These are phyloP conservation scores for Cladorrhinum samala DNA, from an alignment of 495 filamentous ascomycete genomes.

Conservation along the genomic window DNA sequence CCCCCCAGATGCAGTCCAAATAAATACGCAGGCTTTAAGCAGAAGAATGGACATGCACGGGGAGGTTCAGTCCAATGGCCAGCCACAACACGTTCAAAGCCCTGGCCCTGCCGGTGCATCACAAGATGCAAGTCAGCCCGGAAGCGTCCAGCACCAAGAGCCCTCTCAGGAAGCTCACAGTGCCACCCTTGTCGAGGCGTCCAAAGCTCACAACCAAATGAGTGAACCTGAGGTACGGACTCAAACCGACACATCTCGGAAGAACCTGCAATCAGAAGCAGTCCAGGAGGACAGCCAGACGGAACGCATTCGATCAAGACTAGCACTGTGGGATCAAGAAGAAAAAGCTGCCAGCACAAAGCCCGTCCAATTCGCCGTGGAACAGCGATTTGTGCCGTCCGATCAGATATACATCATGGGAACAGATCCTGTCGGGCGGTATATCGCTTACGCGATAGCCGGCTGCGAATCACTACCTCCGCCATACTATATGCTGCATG, in stretches of 20 bases:
- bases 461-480: slow-evolving; percentile 24
- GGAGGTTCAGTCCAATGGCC: not conserved
- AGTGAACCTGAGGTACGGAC: too few relatives aligned
- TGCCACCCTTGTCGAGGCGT: too few relatives aligned
- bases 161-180: too few relatives aligned
- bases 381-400: slow-evolving; percentile 10
- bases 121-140: not conserved
- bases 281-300: not conserved
- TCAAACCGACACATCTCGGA: too few relatives aligned
- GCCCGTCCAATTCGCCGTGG: not conserved
- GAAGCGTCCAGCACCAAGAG: too few relatives aligned
- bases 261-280: not conserved
- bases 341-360: not conserved
- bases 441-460: slow-evolving; percentile 45
- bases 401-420: slow-evolving; percentile 50
- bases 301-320: not conserved
- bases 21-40: too few relatives aligned
- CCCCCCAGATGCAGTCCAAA: too few relatives aligned
- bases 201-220: too few relatives aligned
- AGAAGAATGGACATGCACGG: too few relatives aligned
- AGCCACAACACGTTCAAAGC: not conserved
- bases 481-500: slow-evolving; percentile 25
- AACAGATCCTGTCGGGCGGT: slow-evolving; percentile 40
- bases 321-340: slow-evolving; percentile 7
- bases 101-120: not conserved